Percentiles rank a stretch among this genome's conserved stretches.
Conservation (phyloP, 768 basidiomycete genomes). For the Hericium erinaceus region DNA sequence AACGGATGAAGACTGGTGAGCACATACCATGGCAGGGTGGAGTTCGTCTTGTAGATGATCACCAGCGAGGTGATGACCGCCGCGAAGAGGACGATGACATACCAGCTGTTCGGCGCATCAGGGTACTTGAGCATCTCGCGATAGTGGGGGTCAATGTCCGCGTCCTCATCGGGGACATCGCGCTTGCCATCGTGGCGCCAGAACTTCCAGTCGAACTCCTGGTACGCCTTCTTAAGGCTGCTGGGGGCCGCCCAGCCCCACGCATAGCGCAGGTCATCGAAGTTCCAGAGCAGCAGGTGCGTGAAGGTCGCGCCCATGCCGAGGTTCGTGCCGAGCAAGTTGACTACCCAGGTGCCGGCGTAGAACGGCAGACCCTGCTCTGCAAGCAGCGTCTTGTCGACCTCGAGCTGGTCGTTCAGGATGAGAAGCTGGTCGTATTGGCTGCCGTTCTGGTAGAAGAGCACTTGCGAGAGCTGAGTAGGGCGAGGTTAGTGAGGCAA, state of each 20-base stretch:
- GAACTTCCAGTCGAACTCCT: conserved; percentile 31
- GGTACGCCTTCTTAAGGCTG: conserved; percentile 24
- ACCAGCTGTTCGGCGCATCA: conserved; percentile 27
- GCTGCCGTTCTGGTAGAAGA: conserved; percentile 18
- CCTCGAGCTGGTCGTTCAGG: conserved; percentile 30
- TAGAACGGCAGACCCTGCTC: conserved; percentile 39
- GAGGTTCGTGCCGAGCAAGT: conserved; percentile 35
- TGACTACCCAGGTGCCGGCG: conserved; percentile 37
- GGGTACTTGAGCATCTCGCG: conserved; percentile 41
- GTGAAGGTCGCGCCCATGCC: conserved; percentile 41
- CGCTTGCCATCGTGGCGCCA: conserved; percentile 32
- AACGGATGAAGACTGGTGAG: neutral
- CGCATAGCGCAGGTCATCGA: conserved; percentile 28
- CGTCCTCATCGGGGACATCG: conserved; percentile 16
- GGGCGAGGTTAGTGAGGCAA: neutral
- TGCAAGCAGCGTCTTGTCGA: conserved; percentile 30
- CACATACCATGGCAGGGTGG: conserved; percentile 37
- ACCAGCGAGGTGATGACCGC: conserved; percentile 28
- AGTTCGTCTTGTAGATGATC: conserved; percentile 37
- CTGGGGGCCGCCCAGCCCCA: conserved; percentile 39
- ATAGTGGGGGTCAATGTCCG: conserved; percentile 39
- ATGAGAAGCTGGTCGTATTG: conserved; percentile 18
- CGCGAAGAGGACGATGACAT: conserved; percentile 16
- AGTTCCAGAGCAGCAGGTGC: conserved; percentile 39
- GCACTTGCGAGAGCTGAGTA: conserved; percentile 15